Conservation (phyloP, 1,284 basidiomycete genomes). For the Flammula alnicola region DNA sequence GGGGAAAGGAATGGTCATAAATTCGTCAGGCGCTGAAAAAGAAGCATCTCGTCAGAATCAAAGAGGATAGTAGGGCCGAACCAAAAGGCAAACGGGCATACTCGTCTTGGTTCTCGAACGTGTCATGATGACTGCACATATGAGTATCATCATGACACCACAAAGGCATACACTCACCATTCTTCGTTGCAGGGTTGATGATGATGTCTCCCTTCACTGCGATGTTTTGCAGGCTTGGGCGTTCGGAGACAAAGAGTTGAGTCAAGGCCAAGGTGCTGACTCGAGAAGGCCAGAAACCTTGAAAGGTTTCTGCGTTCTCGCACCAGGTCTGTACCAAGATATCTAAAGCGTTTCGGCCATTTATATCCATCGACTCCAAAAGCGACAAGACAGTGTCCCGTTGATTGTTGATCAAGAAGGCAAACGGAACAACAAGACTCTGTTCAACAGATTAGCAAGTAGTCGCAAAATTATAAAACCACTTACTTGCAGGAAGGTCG, state of each 20-base stretch:
- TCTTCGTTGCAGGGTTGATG: slow-evolving; percentile 75
- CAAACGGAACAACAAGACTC: slow-evolving; percentile 91
- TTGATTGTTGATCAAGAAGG: slow-evolving; percentile 89
- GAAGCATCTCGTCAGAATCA: slow-evolving; percentile 19
- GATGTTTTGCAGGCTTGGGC: slow-evolving; percentile 67
- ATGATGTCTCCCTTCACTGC: slow-evolving; percentile 94
- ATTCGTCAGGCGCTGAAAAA: slow-evolving; percentile 79
- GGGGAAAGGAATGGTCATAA: slow-evolving; percentile 85
- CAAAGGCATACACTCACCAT: slow-evolving; percentile 59
- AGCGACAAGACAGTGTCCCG: slow-evolving; percentile 77
- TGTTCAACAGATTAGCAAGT: slow-evolving; percentile 31
- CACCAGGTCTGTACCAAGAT: slow-evolving; percentile 90
- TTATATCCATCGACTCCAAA: slow-evolving; percentile 65
- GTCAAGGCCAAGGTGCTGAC: slow-evolving; percentile 85
- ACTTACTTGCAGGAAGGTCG: slow-evolving; percentile 83
- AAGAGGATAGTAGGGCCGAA: slow-evolving; percentile 12
- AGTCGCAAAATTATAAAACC: background rate
- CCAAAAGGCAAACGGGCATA: slow-evolving; percentile 44
- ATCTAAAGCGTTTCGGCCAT: slow-evolving; percentile 71
- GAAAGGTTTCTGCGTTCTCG: slow-evolving; percentile 92
- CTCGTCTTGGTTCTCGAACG: slow-evolving; percentile 87
- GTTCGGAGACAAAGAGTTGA: slow-evolving; percentile 73
- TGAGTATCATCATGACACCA: slow-evolving; percentile 18
- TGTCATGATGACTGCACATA: slow-evolving; percentile 86
- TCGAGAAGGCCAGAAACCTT: slow-evolving; percentile 91